A percentile compares a stretch with the other conserved stretches of the same genome.
These are phyloP conservation scores for Beauveria asiatica DNA, from an alignment of 2,329 filamentous ascomycete species.

Conservation along the genomic window DNA sequence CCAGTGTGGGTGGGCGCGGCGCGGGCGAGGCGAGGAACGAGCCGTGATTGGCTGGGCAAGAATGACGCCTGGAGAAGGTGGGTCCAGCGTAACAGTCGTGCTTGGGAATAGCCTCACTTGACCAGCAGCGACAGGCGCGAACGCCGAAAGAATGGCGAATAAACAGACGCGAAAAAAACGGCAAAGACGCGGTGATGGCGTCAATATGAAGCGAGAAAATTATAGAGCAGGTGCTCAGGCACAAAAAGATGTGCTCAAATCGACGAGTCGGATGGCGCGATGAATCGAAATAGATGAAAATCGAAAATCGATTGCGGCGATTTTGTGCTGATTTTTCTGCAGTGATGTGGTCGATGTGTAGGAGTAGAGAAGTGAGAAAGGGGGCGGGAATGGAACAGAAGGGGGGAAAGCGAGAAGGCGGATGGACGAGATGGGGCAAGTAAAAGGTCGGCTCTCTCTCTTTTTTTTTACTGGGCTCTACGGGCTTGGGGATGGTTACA, in stretches of 20 bases:
- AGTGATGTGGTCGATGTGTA: conserved; percentile 21
- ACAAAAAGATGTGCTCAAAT: conserved; percentile 27
- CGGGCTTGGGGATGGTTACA: conserved; percentile 21
- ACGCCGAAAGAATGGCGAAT: conserved; percentile 1
- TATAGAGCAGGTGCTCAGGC: conserved; percentile 22
- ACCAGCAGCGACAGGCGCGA: conserved; percentile 11
- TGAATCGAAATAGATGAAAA: conserved; percentile 34
- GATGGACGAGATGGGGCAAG: conserved; percentile 10
- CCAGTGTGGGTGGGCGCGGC: neutral
- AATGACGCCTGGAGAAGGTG: conserved; percentile 13
- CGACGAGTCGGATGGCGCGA: conserved; percentile 26
- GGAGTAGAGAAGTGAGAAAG: conserved; percentile 17
- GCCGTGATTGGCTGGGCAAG: conserved; percentile 14
- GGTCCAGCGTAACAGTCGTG: conserved; percentile 11
- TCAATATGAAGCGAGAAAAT: conserved; percentile 18
- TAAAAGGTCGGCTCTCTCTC: neutral
- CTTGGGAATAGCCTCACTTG: conserved; percentile 35
- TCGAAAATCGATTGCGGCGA: conserved; percentile 22
- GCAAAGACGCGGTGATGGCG: conserved; percentile 16
- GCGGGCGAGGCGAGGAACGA: conserved; percentile 10
- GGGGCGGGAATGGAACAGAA: conserved; percentile 6
- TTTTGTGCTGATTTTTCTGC: conserved; percentile 22
- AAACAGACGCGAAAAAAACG: conserved; percentile 15
- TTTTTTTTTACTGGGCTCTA: conserved; percentile 11
- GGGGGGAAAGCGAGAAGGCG: conserved; percentile 7